Evolutionary conservation across 306 rosid species (phyloP), one percentile per base, ranked within the genome.

Genomic region (Clitoria ternatea): DNA sequence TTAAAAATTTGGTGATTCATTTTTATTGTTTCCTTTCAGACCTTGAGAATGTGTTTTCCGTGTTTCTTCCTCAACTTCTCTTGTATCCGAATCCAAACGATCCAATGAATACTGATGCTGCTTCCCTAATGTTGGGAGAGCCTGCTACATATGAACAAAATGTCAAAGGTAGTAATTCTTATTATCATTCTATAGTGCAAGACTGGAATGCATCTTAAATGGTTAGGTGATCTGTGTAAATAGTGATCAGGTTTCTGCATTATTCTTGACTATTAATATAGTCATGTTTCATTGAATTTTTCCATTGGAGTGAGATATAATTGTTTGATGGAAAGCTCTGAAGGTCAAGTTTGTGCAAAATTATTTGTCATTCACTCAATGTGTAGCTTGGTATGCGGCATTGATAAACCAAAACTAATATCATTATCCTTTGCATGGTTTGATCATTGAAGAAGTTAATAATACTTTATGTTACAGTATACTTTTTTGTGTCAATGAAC

Each of bases 1-100:
- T 65, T n/a, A n/a, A 62, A 45, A 54, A 72, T 26, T 67, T 63
- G 52, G 62, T 55, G 10, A 65, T 64, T 52, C 33, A 20, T 22
- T 50, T 66, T 72, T 35, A 48, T 69, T 45, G 37, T 71, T 47
- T 75, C 29, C 75, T 12, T 65, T 22, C 88, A 92, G 97, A 91
- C 85, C 96, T 92, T 77, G 87, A 88, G 55, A 91, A 88, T 69
- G 89, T 91, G 69, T 87, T 92, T 9, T 97, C 88, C 72, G 89
- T 85, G 77, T 92, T 92, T 82, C 93, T 92, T 82, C 97, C 98
- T 4, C 97, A 92, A 82, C 96, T 92, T 64, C 97, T 92, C 63
- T 77, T 90, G 68, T 92, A 92, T 75, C 98, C 98, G 64, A 92
- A 92, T 71, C 86, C 97, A 73, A 80, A 91, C 13, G 93, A 90